Conservation (phyloP, 345 rosid species). For the Camelina neglecta region DNA sequence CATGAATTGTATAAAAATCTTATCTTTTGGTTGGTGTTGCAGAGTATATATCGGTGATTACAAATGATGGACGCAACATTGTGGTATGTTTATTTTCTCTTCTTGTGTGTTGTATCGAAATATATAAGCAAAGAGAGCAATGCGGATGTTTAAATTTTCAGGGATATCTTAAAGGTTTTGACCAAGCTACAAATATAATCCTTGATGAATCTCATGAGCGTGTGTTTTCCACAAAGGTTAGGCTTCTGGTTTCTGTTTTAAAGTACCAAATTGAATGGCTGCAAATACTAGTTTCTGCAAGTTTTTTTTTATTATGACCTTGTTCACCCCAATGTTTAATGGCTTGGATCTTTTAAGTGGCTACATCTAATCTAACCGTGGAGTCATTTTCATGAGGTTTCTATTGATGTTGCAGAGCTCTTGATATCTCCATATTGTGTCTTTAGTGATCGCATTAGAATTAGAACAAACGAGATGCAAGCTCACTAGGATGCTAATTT, state of each 20-base stretch:
- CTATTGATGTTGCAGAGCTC: conserved; percentile 4
- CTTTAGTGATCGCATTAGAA: background rate
- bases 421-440: conserved; percentile 8
- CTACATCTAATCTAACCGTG: background rate
- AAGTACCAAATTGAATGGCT: conserved; percentile 14
- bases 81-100: conserved; percentile 55
- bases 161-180: conserved; percentile 86
- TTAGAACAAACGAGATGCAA: conserved; percentile 1
- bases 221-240: conserved; percentile 85
- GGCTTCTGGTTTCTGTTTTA: background rate
- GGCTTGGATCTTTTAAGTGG: conserved; percentile 13
- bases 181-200: conserved; percentile 89
- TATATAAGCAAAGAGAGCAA: background rate
- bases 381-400: conserved; percentile 11
- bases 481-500: conserved; percentile 21
- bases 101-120: background rate
- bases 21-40: conserved; percentile 33
- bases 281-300: background rate
- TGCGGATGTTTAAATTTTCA: conserved; percentile 25
- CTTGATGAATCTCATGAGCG: conserved; percentile 95
- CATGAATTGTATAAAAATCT: background rate
- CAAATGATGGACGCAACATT: conserved; percentile 92
- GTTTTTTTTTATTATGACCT: background rate
- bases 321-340: background rate
- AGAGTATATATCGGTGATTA: conserved; percentile 79